Percentiles rank a stretch among this genome's conserved stretches.
Conservation (phyloP, 2,329 filamentous ascomycete species). For the Gaeumannomyces tritici region DNA sequence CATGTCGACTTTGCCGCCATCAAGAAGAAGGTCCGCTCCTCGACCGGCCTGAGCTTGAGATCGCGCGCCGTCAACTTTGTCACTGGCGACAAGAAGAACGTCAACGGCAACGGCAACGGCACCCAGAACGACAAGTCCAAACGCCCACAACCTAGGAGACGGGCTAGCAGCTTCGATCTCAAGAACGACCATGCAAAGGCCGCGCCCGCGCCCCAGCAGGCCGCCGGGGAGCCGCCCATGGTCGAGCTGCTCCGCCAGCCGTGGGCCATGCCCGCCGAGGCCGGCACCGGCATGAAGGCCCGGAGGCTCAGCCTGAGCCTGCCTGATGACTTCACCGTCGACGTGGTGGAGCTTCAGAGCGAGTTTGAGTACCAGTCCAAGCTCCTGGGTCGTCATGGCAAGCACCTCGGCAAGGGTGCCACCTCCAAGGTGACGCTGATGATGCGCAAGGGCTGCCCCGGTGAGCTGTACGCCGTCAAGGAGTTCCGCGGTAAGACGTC, state of each 20-base stretch:
- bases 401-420: conserved; percentile 70
- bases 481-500: conserved; percentile 69
- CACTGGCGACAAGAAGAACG: conserved; percentile 14
- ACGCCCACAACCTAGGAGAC: conserved; percentile 14
- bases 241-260: conserved; percentile 18
- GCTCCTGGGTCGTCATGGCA: conserved; percentile 57
- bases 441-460: conserved; percentile 55
- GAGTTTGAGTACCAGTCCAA: conserved; percentile 65
- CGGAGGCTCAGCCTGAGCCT: conserved; percentile 66
- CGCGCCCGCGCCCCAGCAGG: conserved; percentile 9
- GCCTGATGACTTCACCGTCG: conserved; percentile 65
- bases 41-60: conserved; percentile 40
- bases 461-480: conserved; percentile 74
- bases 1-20: conserved; percentile 32
- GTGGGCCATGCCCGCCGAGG: conserved; percentile 55
- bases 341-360: conserved; percentile 56
- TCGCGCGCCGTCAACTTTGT: conserved; percentile 39
- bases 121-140: conserved; percentile 12
- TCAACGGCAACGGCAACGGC: conserved; percentile 9
- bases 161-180: conserved; percentile 42
- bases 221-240: conserved; percentile 20
- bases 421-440: conserved; percentile 78
- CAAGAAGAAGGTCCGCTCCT: conserved; percentile 41
- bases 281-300: conserved; percentile 67
- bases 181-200: conserved; percentile 13